These are phyloP conservation scores for Geoglossum cookeanum DNA, from an alignment of 2,329 filamentous ascomycete species.

Conservation along the genomic window DNA sequence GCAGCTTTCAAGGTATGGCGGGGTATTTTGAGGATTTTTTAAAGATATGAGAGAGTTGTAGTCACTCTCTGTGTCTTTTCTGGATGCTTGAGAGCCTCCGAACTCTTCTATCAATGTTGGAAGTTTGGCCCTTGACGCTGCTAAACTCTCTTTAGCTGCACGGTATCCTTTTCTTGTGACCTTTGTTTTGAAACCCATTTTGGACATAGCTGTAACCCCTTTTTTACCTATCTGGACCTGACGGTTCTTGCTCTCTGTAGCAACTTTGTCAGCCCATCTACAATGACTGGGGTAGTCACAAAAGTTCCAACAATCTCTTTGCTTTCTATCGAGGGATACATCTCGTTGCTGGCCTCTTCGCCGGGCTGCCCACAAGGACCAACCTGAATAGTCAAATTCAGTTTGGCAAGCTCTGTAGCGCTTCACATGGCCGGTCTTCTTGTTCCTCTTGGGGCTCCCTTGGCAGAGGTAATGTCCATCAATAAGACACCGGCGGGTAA, in stretches of 20 bases:
- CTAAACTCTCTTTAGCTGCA: not conserved
- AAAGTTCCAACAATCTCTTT: not conserved
- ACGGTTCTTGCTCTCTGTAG: not conserved
- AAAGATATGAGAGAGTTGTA: not conserved
- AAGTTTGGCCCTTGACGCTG: not conserved
- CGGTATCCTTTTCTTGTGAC: not conserved
- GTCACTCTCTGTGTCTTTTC: not conserved
- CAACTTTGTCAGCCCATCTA: not conserved
- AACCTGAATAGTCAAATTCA: not conserved
- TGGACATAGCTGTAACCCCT: not conserved
- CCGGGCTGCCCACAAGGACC: not conserved
- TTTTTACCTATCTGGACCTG: not conserved
- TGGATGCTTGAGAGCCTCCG: not conserved
- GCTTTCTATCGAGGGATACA: not conserved
- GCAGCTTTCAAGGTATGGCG: not conserved
- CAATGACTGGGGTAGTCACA: not conserved
- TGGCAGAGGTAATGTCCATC: constrained; percentile 34
- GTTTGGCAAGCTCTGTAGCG: not conserved
- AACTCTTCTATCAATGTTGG: not conserved
- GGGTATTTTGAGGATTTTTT: not conserved
- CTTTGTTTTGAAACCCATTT: not conserved
- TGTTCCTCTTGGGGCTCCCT: not conserved
- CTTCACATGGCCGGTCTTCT: not conserved
- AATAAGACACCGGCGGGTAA: constrained; percentile 32
- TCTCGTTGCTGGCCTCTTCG: not conserved